phyloP scores from a whole-genome alignment of 768 basidiomycete genomes.

The Arthromyces matolae region DNA sequence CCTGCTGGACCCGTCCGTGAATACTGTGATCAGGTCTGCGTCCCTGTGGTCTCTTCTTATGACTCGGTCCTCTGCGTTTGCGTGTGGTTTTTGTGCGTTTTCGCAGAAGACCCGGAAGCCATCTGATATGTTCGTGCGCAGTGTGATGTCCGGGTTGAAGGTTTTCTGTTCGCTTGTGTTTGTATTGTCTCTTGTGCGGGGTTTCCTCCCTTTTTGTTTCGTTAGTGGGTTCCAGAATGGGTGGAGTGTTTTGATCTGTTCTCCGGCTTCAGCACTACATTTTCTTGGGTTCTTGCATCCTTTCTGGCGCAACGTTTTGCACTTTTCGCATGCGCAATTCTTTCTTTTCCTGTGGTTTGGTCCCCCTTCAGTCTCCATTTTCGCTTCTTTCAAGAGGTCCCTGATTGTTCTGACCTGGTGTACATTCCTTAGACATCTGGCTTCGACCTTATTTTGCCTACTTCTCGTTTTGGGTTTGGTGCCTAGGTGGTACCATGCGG shows the following conservation, averaged over 20 bases:
- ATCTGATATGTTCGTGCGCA: too few relatives aligned
- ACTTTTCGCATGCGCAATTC: background rate
- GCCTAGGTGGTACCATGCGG: background rate
- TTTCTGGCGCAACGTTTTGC: background rate
- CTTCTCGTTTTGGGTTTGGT: background rate
- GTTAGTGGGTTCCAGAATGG: too few relatives aligned
- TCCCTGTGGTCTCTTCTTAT: background rate
- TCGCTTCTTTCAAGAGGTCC: background rate
- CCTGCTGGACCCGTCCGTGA: constrained; percentile 23
- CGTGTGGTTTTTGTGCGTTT: background rate
- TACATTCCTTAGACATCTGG: background rate
- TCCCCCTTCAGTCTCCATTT: background rate
- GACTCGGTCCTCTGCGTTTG: too few relatives aligned
- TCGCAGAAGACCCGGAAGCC: background rate
- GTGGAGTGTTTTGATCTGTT: too few relatives aligned
- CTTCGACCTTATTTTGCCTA: background rate
- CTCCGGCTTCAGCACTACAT: too few relatives aligned
- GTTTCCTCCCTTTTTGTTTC: too few relatives aligned
- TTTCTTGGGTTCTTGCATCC: too few relatives aligned
- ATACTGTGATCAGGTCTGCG: constrained; percentile 6
- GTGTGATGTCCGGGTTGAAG: too few relatives aligned
- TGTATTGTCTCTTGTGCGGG: too few relatives aligned
- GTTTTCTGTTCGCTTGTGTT: too few relatives aligned
- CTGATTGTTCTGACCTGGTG: background rate
- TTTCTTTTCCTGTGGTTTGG: background rate